Percentiles rank a stretch among this genome's conserved stretches.
Evolutionary conservation across 768 basidiomycete genomes (phyloP).

Genomic region (Pleurotus salmoneostramineus): DNA sequence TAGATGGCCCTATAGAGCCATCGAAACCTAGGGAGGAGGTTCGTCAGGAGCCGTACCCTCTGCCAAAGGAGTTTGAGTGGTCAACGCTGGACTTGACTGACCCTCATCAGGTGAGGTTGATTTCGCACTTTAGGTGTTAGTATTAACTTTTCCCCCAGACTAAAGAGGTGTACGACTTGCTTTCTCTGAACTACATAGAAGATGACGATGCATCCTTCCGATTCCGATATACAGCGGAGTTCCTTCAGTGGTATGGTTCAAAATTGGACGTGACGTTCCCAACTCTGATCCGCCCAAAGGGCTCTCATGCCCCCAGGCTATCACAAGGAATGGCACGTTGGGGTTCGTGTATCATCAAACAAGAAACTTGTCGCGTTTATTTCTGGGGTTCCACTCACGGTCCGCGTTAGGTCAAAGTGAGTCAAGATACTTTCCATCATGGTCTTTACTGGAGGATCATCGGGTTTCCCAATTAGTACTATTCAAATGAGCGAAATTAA

Average conservation of each 20-base stretch:
- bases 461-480: constrained; percentile 35
- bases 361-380: constrained; percentile 97
- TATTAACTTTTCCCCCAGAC: constrained; percentile 38
- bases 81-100: constrained; percentile 75
- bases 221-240: constrained; percentile 94
- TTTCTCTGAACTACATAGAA: constrained; percentile 95
- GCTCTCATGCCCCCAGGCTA: constrained; percentile 94
- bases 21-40: constrained; percentile 74
- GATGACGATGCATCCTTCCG: constrained; percentile 95
- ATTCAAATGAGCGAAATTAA: constrained; percentile 89
- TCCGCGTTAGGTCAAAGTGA: constrained; percentile 84
- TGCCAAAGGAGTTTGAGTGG: constrained; percentile 96
- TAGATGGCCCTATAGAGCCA: constrained; percentile 89
- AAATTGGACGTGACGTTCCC: not conserved
- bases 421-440: constrained; percentile 19
- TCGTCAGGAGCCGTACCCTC: constrained; percentile 80
- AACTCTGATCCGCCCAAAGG: constrained; percentile 39
- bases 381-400: constrained; percentile 81
- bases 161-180: constrained; percentile 87
- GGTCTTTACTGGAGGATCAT: not conserved
- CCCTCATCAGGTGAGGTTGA: constrained; percentile 57
- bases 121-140: not conserved
- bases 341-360: constrained; percentile 86
- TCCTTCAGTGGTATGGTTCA: constrained; percentile 73
- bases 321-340: constrained; percentile 91